Percentiles rank a stretch among this genome's conserved stretches.
Conservation (phyloP, 1,139 yeast genomes). For the Kluyveromyces sp. region DNA sequence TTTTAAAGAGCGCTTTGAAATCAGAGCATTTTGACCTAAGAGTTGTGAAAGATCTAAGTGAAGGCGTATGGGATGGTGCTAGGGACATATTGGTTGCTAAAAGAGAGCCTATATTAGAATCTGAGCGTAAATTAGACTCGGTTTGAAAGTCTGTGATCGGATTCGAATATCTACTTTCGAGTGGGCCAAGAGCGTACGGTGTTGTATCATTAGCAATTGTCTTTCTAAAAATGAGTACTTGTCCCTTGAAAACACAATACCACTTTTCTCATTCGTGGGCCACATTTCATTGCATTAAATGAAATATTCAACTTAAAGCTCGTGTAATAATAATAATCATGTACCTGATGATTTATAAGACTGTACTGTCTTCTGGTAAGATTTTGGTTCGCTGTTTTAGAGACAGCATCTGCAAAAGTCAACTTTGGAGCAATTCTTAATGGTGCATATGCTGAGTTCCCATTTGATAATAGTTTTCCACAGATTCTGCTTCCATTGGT, state of each 20-base stretch:
- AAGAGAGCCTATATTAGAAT: background rate
- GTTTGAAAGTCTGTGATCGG: background rate
- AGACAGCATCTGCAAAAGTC: constrained; percentile 1
- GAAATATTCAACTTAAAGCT: constrained; percentile 1
- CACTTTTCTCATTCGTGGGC: constrained; percentile 1
- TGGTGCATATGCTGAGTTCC: constrained; percentile 2
- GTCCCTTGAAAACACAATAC: constrained; percentile 1
- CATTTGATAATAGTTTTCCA: constrained; percentile 3
- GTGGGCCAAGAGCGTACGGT: background rate
- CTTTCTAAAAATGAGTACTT: background rate
- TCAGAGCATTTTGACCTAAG: background rate
- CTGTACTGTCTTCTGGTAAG: constrained; percentile 5
- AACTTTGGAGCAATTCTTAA: constrained; percentile 3
- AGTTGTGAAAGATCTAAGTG: background rate
- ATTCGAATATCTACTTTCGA: background rate
- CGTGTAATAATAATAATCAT: constrained; percentile 2
- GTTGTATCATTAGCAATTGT: background rate
- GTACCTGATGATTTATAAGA: constrained; percentile 1
- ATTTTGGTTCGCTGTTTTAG: constrained; percentile 1
- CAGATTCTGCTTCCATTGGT: constrained; percentile 5
- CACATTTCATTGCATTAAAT: background rate
- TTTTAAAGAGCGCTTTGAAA: background rate
- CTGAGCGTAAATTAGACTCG: no score
- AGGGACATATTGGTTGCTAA: background rate
- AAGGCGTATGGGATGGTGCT: background rate